Conservation (phyloP, 1,284 basidiomycete genomes). For the Moniliella sp. region DNA sequence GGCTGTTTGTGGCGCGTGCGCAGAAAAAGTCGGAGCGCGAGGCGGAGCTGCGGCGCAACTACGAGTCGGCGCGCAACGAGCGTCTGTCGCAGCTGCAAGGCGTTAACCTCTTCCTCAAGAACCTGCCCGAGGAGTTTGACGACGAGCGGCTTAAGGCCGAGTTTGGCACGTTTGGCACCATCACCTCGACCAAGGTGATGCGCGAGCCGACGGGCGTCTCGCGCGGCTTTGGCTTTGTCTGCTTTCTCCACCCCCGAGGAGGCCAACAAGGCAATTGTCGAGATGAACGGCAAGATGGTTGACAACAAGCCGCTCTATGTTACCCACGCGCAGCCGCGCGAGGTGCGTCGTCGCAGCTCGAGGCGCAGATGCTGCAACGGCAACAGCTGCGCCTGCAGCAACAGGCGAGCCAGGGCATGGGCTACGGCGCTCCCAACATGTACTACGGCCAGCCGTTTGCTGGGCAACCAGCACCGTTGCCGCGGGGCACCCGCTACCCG, state of each 20-base stretch:
- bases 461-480: too few species aligned
- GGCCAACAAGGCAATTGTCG: conserved; percentile 93
- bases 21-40: conserved; percentile 97
- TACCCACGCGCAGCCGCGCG: conserved; percentile 90
- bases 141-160: conserved; percentile 38
- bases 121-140: conserved; percentile 39
- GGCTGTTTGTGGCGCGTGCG: conserved; percentile 83
- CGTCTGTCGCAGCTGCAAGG: conserved; percentile 95
- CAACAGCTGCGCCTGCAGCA: conserved; percentile 34
- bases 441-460: too few species aligned
- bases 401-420: conserved; percentile 29
- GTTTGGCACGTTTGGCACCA: conserved; percentile 87
- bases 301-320: conserved; percentile 96
- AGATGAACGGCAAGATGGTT: conserved; percentile 99
- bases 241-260: conserved; percentile 95
- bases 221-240: conserved; percentile 96
- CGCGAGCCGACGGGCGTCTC: conserved; percentile 55
- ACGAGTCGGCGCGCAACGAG: conserved; percentile 86
- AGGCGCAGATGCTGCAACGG: conserved; percentile 50
- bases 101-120: conserved; percentile 99
- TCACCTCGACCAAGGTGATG: conserved; percentile 99
- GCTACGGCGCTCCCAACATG: conserved; percentile 27
- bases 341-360: conserved; percentile 89
- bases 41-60: conserved; percentile 77
- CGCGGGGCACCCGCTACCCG: too few species aligned